Conservation (phyloP, 495 filamentous ascomycete species). For the Echria macrotheca region DNA sequence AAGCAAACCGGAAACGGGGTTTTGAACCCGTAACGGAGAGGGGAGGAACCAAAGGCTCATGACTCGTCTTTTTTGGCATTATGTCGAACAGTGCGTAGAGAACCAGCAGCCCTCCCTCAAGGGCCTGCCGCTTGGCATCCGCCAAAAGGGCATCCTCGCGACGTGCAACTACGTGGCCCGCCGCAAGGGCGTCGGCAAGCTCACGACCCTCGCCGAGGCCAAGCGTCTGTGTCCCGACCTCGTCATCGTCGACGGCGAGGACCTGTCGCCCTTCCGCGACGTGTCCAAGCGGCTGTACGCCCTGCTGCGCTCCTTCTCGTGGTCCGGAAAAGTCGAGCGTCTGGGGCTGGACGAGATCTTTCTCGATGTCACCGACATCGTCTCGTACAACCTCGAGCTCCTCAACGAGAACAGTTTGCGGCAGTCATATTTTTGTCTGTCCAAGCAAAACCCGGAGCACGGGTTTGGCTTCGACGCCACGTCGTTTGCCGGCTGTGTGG, state of each 20-base stretch:
- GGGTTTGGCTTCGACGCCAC: conserved; percentile 78
- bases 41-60: too few species aligned
- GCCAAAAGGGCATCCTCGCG: conserved; percentile 81
- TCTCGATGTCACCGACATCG: conserved; percentile 75
- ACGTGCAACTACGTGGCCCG: conserved; percentile 95
- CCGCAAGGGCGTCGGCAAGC: conserved; percentile 67
- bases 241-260: conserved; percentile 79
- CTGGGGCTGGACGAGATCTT: conserved; percentile 82
- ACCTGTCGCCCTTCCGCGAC: conserved; percentile 78
- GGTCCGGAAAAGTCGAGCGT: conserved; percentile 69
- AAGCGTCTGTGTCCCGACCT: conserved; percentile 77
- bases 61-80: neutral
- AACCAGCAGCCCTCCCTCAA: conserved; percentile 69
- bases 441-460: conserved; percentile 63
- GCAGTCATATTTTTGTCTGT: conserved; percentile 76
- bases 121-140: conserved; percentile 57
- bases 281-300: conserved; percentile 74
- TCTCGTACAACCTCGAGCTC: conserved; percentile 68
- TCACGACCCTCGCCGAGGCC: conserved; percentile 77
- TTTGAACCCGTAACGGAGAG: too few species aligned
- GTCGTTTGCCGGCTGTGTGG: conserved; percentile 34
- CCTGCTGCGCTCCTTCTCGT: conserved; percentile 62
- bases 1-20: neutral
- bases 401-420: conserved; percentile 60
- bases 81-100: conserved; percentile 52